A percentile compares a stretch with the other conserved stretches of the same genome.
These are phyloP conservation scores for Paracamarosporium sp. DNA, from an alignment of 2,329 filamentous ascomycete species.

Conservation along the genomic window DNA sequence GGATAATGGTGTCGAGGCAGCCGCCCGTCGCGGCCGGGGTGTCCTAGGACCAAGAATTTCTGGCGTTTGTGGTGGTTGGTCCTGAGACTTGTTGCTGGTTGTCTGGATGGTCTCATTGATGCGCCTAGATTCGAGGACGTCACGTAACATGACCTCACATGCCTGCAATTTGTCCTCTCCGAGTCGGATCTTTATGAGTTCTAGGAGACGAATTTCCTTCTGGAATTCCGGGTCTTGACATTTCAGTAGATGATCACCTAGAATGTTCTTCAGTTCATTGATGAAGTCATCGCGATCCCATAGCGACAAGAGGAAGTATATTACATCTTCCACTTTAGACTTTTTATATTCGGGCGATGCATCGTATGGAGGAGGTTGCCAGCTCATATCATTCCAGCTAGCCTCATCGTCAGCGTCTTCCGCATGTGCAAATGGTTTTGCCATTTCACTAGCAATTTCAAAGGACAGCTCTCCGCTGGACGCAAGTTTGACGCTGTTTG, in stretches of 20 bases:
- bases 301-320: conserved; percentile 86
- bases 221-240: conserved; percentile 71
- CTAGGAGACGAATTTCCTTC: conserved; percentile 81
- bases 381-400: conserved; percentile 91
- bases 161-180: conserved; percentile 86
- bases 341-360: conserved; percentile 89
- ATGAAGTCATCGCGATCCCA: conserved; percentile 95
- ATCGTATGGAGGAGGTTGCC: conserved; percentile 92
- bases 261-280: conserved; percentile 87
- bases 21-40: conserved; percentile 31
- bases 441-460: conserved; percentile 71
- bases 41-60: conserved; percentile 28
- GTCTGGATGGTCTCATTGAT: conserved; percentile 65
- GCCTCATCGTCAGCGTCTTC: conserved; percentile 66
- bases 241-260: conserved; percentile 79
- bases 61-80: conserved; percentile 25
- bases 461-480: conserved; percentile 70
- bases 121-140: conserved; percentile 81
- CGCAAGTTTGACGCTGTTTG: conserved; percentile 51
- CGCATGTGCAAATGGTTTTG: conserved; percentile 64
- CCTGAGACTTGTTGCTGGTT: conserved; percentile 27
- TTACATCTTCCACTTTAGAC: conserved; percentile 86
- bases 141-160: conserved; percentile 96
- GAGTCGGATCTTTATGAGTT: conserved; percentile 86
- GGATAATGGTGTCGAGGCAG: conserved; percentile 19